Evolutionary conservation across 495 filamentous ascomycete genomes (phyloP), one percentile per base, ranked within the genome.

Genomic region (Penicillium cinerascens): DNA sequence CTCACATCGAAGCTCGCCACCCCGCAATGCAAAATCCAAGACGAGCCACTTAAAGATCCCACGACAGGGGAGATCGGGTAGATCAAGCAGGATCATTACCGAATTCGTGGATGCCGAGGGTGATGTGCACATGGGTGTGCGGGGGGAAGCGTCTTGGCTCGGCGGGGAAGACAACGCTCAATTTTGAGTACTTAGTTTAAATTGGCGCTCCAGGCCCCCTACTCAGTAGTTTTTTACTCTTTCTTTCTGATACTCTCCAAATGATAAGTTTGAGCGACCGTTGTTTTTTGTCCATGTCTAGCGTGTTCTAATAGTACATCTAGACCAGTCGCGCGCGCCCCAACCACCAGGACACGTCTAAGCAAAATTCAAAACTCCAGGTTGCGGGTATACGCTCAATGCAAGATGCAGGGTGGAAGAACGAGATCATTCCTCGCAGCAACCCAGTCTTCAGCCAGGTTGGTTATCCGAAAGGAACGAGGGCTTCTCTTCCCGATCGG

Each of bases 131-230:
- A 33, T 41, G 26, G 25, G 26, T 16, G 47, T 45, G 53, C 50
- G 54, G 61, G 61, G n/a, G 59, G 39, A 6, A 22, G 36, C 42
- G 47, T 51, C 63, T 63, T 63, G 56, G 62, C 59, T 42, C 35
- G 42, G 29, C 47, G 54, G 48, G 43, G 54, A 33, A 33, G 27
- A 51, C 26, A 18, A 41, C 10, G 36, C 39, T 41, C 20, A 22
- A 23, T 13, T 25, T 39, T 17, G 18, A 17, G 45, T n/a, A 38
- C 21, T 33, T 33, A 13, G 11, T 33, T 33, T 33, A 33, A 33
- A 13, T 33, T 33, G 29, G 29, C 29, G 29, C 9, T 33, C 29
- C 29, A 13, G 29, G 29, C 29, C 11, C 8, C 29, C 11, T 3
- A 10, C 29, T 15, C 11, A 33, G 29, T 33, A 13, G 9, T 33